Evolutionary conservation across 2,329 filamentous ascomycete species (phyloP).

Genomic region (Fusarium odoratissimum): DNA sequence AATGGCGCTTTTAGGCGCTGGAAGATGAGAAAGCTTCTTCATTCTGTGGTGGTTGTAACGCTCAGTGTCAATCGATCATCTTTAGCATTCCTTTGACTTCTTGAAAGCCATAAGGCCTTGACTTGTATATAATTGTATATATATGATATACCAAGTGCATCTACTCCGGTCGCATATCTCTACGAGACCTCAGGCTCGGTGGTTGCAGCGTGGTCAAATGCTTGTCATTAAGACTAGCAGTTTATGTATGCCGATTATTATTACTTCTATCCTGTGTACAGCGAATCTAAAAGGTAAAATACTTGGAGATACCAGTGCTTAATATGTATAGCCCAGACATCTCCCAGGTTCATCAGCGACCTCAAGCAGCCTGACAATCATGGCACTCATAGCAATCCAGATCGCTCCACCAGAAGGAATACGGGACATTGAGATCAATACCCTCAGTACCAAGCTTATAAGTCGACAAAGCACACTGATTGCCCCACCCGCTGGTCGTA

Average conservation of each 20-base stretch:
- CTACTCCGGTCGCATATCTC: rapidly evolving
- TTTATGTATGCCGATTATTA: neutral
- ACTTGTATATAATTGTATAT: no score
- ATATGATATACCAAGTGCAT: neutral
- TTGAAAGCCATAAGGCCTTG: no score
- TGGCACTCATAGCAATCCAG: constrained; percentile 16
- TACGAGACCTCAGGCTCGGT: neutral
- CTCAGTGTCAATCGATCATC: neutral
- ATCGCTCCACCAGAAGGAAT: constrained; percentile 17
- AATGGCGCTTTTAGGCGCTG: neutral
- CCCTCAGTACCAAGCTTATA: constrained; percentile 16
- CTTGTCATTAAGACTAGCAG: rapidly evolving
- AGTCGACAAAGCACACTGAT: neutral
- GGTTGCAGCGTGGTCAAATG: neutral
- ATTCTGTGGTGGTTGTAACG: neutral
- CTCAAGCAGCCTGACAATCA: constrained; percentile 1
- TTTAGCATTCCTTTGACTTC: no score
- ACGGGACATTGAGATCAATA: neutral
- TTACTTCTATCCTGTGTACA: rapidly evolving
- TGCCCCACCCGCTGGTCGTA: neutral
- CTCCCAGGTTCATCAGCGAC: rapidly evolving
- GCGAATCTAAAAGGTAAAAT: rapidly evolving
- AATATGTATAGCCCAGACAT: rapidly evolving
- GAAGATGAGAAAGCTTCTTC: rapidly evolving
- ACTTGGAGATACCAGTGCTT: rapidly evolving